Conservation (phyloP, 169 alveolate species). For the Eimeria maxima region DNA sequence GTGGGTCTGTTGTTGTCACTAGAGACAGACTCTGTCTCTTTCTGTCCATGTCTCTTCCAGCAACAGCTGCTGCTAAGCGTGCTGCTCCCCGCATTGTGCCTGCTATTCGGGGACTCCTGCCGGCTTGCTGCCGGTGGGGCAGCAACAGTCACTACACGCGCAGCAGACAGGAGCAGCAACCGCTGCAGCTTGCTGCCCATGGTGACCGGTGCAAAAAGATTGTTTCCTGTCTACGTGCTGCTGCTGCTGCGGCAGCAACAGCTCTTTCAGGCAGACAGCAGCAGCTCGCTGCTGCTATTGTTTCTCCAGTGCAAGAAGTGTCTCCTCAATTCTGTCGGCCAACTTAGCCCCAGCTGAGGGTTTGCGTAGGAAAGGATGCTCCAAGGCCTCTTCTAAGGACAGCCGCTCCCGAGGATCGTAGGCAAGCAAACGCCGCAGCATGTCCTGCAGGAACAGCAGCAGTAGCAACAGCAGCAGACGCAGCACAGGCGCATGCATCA, state of each 20-base stretch:
- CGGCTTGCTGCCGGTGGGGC: not conserved
- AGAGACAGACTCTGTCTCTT: no score
- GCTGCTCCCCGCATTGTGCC: not conserved
- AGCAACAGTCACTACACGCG: not conserved
- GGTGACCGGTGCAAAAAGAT: not conserved
- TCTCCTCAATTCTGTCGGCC: not conserved
- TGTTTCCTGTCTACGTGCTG: not conserved
- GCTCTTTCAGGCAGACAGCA: not conserved
- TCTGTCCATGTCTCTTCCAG: not conserved
- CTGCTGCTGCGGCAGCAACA: not conserved
- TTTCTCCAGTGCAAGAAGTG: not conserved
- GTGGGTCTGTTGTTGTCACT: no score
- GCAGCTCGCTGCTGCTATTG: not conserved
- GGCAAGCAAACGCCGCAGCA: conserved; percentile 49
- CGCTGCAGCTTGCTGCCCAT: not conserved
- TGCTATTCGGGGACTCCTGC: not conserved
- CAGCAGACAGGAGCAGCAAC: not conserved
- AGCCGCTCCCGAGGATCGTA: conserved; percentile 51
- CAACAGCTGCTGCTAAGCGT: not conserved
- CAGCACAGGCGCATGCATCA: not conserved
- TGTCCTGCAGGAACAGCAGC: conserved; percentile 66
- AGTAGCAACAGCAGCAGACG: not conserved
- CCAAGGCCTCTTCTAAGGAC: conserved; percentile 71
- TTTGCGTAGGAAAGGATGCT: conserved; percentile 37
- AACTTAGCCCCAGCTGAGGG: not conserved